Conservation (phyloP, 495 filamentous ascomycete species). For the Coniosporium apollinis region DNA sequence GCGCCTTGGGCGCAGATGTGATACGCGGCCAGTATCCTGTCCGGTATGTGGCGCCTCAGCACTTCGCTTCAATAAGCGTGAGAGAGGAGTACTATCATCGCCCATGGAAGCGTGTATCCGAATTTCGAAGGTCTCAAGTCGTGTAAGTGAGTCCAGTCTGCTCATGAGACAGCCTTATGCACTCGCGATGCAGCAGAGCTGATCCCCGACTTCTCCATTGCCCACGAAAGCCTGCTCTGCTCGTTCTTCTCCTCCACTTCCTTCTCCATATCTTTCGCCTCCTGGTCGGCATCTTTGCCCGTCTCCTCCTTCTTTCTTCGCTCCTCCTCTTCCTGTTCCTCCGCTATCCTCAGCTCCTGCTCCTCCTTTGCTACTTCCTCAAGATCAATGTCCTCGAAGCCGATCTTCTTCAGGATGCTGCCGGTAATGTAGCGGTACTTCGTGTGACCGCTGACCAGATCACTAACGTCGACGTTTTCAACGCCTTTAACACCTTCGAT, state of each 20-base stretch:
- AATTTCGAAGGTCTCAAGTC: no score
- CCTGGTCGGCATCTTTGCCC: conserved; percentile 23
- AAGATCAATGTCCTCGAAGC: conserved; percentile 44
- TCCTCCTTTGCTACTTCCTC: conserved; percentile 42
- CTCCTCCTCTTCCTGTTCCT: conserved; percentile 39
- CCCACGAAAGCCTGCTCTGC: conserved; percentile 16
- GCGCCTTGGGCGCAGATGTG: no score
- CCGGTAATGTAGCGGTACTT: conserved; percentile 54
- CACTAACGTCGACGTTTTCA: conserved; percentile 60
- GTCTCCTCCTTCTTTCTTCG: conserved; percentile 32
- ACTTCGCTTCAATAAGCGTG: no score
- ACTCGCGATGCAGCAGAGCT: no score
- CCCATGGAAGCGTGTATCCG: no score
- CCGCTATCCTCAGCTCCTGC: conserved; percentile 35
- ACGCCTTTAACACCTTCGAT: conserved; percentile 49
- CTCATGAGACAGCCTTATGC: no score
- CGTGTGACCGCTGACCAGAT: conserved; percentile 54
- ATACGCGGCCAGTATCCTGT: no score
- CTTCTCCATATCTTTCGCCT: conserved; percentile 15
- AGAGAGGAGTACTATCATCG: no score
- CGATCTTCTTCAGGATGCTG: conserved; percentile 48
- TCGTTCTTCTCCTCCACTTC: conserved; percentile 20
- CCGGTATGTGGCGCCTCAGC: no score
- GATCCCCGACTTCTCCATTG: conserved; percentile 10
- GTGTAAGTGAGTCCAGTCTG: no score